Evolutionary conservation across 78 protist genomes (phyloP), one percentile per base, ranked within the genome.

Genomic region (Polysphondylium violaceum): DNA sequence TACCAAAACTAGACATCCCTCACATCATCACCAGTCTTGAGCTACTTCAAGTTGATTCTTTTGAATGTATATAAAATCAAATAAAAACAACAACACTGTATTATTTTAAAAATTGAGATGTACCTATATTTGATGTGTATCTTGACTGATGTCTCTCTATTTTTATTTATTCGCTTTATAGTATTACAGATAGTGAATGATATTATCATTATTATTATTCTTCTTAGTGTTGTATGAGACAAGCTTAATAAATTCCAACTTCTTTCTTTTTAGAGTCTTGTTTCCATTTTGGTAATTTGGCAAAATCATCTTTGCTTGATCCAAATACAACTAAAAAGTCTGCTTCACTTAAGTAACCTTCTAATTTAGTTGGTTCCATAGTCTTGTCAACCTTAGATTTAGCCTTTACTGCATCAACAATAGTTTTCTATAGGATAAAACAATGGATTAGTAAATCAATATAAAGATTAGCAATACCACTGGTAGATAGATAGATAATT

Each of bases 261-360:
- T 81, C 90, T 41, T 69, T 81, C 78, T 81, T 81, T 61, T 81
- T 81, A 1, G 50, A 7, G n/a, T 81, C 90, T 81, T 81, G 77
- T 43, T 81, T 81, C 90, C 90, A 81, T 58, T 81, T 81, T 81
- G 90, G 90, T 43, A 81, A n/a, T 43, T 68, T 69, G 59, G 23
- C 14, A 41, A 81, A 81, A 0, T 81, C 90, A 41, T 35, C 76
- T 58, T 23, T 53, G 5, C 43, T 16, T 16, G 8, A 4, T 19
- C 31, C 59, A 35, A 69, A 41, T 25, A 69, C 90, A 58, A 69
- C 72, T 29, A 43, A 31, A 43, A 81, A 81, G 29, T 81, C 90
- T 7, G 55, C 63, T 6, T 81, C 78, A 21, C 53, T n/a, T 23
- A 81, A 64, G n/a, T 81, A 76, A 36, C 16, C 29, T 58, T 81